A percentile compares a stretch with the other conserved stretches of the same genome.
Conservation (phyloP, 495 filamentous ascomycete genomes). For the Hypoxylon cercidicola region DNA sequence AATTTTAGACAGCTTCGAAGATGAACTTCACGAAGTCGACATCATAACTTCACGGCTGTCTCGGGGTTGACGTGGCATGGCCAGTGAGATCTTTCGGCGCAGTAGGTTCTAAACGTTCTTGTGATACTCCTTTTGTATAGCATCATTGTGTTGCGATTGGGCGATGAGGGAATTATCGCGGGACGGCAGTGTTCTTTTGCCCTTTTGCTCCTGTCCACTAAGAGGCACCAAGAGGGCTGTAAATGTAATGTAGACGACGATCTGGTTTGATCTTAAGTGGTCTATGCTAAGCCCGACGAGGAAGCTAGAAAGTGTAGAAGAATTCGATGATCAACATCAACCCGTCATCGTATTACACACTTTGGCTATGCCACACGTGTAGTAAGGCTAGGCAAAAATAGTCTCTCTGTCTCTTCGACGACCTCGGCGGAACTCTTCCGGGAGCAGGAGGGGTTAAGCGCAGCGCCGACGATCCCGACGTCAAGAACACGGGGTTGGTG, state of each 20-base stretch:
- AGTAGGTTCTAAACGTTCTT: slow-evolving; percentile 4
- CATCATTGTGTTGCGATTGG: slow-evolving; percentile 16
- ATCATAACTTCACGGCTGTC: slow-evolving; percentile 13
- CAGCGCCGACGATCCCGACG: slow-evolving; percentile 32
- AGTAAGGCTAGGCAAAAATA: slow-evolving; percentile 25
- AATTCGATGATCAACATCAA: slow-evolving; percentile 36
- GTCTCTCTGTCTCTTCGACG: not conserved
- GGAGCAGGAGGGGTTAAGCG: slow-evolving; percentile 31
- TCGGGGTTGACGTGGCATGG: slow-evolving; percentile 1
- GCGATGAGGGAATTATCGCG: slow-evolving; percentile 13
- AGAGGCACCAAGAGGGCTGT: slow-evolving; percentile 5
- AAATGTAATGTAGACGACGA: slow-evolving; percentile 15
- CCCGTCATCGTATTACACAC: slow-evolving; percentile 11
- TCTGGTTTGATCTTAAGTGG: slow-evolving; percentile 15
- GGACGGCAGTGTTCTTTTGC: slow-evolving; percentile 12
- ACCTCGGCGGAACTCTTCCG: slow-evolving; percentile 31
- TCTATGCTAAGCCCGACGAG: slow-evolving; percentile 25
- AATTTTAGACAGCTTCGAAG: slow-evolving; percentile 2
- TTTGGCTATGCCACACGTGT: slow-evolving; percentile 13
- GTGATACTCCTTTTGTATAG: slow-evolving; percentile 3
- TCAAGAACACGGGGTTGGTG: slow-evolving; percentile 28
- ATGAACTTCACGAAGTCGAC: slow-evolving; percentile 2
- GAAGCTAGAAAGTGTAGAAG: slow-evolving; percentile 29
- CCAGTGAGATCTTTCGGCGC: slow-evolving; percentile 18
- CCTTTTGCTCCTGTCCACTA: slow-evolving; percentile 9